Base-by-base conservation (phyloP, 495 filamentous ascomycete species). In the Penicillium atrosanguineum region DNA sequence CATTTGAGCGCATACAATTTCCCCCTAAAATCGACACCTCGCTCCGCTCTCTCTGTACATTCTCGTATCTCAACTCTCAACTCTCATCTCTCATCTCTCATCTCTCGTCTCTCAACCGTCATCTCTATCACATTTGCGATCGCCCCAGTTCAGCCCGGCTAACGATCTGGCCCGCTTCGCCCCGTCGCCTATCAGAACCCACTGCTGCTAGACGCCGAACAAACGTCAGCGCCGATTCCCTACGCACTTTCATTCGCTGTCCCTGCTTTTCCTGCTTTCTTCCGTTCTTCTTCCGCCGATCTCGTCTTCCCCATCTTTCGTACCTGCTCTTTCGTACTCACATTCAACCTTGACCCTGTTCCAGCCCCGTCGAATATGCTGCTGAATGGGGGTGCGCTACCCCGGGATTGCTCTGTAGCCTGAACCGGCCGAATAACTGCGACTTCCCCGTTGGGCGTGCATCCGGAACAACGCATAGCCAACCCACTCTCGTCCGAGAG, bases 401-500 rank as follows among this genome's bases (percentile, higher is more conserved):
- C 71, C 65, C 64, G 63, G 53, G 63, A 71, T 69, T 72, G 63
- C 65, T 70, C 70, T 70, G 68, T 73, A 71, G 71, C 69, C 67
- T 70, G 64, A 70, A 57, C 56, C 64, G 14, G 31, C 31, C 31
- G 31, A 14, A 61, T 38, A 67, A 53, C 66, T 69, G 64, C 61
- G 68, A 70, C 66, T 67, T 63, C 60, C 64, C 60, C 61, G 61
- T 69, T 69, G 70, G 65, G 70, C 66, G 62, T 68, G 61, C 65
- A 70, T 59, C 63, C 68, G 69, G 71, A 67, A 70, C 74, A 77
- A 72, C 75, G 64, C 75, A 76, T 74, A 40, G 55, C 62, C 51
- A 68, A 64, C 58, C 61, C 62, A 59, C 57, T 55, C 69, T 53
- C 48, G 60, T 52, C 56, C 63, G 62, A 63, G 62, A 61, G 52